Evolutionary conservation across 1,139 yeast species (phyloP).

Genomic region (Geotrichum reessii): DNA sequence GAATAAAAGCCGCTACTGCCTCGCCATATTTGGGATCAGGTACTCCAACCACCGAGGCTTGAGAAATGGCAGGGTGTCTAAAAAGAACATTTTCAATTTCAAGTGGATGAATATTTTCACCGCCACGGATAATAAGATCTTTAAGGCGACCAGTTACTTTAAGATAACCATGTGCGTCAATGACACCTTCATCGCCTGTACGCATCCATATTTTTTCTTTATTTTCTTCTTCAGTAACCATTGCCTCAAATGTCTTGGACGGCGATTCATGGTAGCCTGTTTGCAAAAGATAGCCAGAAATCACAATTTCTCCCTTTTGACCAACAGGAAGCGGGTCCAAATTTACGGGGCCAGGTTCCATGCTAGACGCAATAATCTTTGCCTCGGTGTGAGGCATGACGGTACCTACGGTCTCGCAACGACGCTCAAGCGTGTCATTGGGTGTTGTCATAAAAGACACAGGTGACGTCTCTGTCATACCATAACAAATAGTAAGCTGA

Average conservation of each 20-base stretch:
- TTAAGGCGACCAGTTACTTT: slow-evolving; percentile 35
- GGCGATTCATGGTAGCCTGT: slow-evolving; percentile 30
- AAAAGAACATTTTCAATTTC: slow-evolving; percentile 35
- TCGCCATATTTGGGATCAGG: slow-evolving; percentile 35
- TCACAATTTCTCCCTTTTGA: slow-evolving; percentile 31
- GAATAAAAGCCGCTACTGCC: slow-evolving; percentile 33
- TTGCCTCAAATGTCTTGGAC: slow-evolving; percentile 29
- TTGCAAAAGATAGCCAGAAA: slow-evolving; percentile 33
- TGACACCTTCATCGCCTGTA: slow-evolving; percentile 36
- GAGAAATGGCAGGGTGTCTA: slow-evolving; percentile 30
- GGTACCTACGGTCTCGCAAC: slow-evolving; percentile 31
- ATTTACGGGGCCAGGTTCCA: slow-evolving; percentile 17
- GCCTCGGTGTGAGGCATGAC: slow-evolving; percentile 34
- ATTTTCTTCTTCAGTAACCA: slow-evolving; percentile 27
- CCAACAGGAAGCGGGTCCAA: slow-evolving; percentile 29
- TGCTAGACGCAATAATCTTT: slow-evolving; percentile 23
- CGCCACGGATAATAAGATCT: slow-evolving; percentile 36
- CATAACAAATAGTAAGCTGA: slow-evolving; percentile 34
- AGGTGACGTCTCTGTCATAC: slow-evolving; percentile 37
- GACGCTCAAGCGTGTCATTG: slow-evolving; percentile 27
- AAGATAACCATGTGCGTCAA: slow-evolving; percentile 32
- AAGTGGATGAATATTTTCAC: slow-evolving; percentile 36
- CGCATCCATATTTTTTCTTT: slow-evolving; percentile 31
- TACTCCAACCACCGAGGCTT: slow-evolving; percentile 35
- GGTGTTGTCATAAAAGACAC: slow-evolving; percentile 34